Base-by-base conservation (phyloP, 352 stramenopile species). In the Globisporangium takayamanum region DNA sequence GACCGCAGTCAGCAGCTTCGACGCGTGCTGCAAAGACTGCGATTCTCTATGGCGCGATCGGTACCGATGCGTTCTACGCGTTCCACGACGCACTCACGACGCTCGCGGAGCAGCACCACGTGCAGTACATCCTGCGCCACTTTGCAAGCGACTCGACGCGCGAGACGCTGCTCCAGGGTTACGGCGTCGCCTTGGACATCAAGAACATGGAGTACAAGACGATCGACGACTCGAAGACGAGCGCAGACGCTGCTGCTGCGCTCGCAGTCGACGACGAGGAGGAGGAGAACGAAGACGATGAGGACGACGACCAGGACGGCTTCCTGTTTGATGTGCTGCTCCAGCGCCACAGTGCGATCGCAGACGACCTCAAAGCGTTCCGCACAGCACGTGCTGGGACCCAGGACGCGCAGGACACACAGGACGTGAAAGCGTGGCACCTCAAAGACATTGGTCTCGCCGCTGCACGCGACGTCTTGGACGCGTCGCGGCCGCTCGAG, bases 131-230 rank as follows among this genome's bases (percentile, higher is more conserved):
- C 63, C 68, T 91, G 42, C 85, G 87, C 36, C 88, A 94, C 53
- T 92, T 78, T 20, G 72, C 87, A 2, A 76, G 74, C 45, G 72
- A 93, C 53, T 78, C 83, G 39, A 69, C 57, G 12, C 53, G 89
- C 44, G 72, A 87, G 62, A 96, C 90, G 48, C 64, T 89, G 44
- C 61, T 98, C 10, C 88, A 97, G 53, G 94, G 94, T 20, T 98
- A 97, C 57, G 92, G 92, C 10, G 88, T 97, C 30, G 80, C 84
- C 2, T 68, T 98, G 33, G 90, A 98, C 57, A 97, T 98, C 57
- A 98, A 98, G 69, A 98, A 98, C 68, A 98, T 98, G 86, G 94
- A 98, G 70, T 98, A 98, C 72, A 96, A 96, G 66, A 97, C 92
- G 8, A 93, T 98, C 57, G 93, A 98, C 62, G 92, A 98, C 65